Percentiles rank a stretch among this genome's conserved stretches.
phyloP scores from a whole-genome alignment of 1,139 yeast species.

The Protomyces arabidopsidicola region DNA sequence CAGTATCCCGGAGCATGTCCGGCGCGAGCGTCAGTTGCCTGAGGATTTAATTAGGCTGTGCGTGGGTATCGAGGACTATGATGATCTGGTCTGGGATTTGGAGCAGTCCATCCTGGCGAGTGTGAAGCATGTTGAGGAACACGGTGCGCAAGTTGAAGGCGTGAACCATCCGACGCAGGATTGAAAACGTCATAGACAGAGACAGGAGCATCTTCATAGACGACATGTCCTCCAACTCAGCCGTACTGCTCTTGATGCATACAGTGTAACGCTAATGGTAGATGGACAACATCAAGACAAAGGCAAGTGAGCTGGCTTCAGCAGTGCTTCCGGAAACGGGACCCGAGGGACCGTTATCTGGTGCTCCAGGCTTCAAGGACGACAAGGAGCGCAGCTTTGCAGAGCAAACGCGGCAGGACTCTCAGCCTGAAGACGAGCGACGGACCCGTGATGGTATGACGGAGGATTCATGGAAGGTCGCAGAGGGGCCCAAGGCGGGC shows the following conservation, averaged over 20 bases:
- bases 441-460: not conserved
- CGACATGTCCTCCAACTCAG: not conserved
- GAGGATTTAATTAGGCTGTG: slow-evolving; percentile 80
- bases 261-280: not conserved
- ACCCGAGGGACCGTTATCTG: slow-evolving; percentile 12
- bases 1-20: slow-evolving; percentile 74
- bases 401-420: slow-evolving; percentile 19
- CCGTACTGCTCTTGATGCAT: no score
- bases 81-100: slow-evolving; percentile 67
- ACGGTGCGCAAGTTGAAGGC: slow-evolving; percentile 17
- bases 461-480: not conserved
- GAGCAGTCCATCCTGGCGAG: slow-evolving; percentile 16
- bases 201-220: not conserved
- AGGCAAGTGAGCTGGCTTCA: slow-evolving; percentile 1
- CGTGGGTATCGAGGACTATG: slow-evolving; percentile 82
- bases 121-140: slow-evolving; percentile 7
- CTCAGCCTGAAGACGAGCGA: not conserved
- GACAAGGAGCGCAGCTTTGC: not conserved
- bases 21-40: slow-evolving; percentile 75
- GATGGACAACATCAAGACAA: slow-evolving; percentile 18
- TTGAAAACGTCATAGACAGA: not conserved
- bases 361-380: slow-evolving; percentile 5
- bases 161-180: slow-evolving; percentile 24
- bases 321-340: slow-evolving; percentile 17
- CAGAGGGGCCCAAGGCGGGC: slow-evolving; percentile 2